Conservation (phyloP, 257 asterid species). For the Apocynum venetum region DNA sequence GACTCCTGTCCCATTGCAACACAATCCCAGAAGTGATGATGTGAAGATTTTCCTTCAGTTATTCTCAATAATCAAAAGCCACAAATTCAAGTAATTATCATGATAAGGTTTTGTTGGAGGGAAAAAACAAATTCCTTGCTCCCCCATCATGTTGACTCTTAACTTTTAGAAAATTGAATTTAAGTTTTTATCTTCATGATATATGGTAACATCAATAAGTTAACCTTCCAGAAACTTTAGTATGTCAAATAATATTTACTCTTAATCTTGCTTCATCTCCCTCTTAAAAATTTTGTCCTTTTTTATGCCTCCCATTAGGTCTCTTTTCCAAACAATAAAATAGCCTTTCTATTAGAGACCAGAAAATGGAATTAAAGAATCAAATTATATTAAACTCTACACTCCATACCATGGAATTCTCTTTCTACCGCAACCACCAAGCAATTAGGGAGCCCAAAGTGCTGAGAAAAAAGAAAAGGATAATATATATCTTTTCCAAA, state of each 20-base stretch:
- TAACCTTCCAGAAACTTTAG: background rate
- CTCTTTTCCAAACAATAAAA: background rate
- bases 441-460: background rate
- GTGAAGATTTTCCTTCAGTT: background rate
- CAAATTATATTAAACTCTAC: background rate
- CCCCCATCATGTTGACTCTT: background rate
- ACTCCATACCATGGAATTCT: background rate
- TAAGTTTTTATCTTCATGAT: background rate
- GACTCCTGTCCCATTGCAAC: constrained; percentile 32
- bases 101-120: background rate
- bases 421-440: background rate
- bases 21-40: background rate
- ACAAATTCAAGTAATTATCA: background rate
- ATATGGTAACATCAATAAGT: background rate
- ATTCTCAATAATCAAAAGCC: background rate
- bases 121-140: background rate
- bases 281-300: background rate
- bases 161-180: background rate
- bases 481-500: background rate
- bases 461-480: background rate
- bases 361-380: background rate
- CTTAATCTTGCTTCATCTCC: background rate
- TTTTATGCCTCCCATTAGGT: background rate
- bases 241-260: background rate
- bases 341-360: background rate